These are phyloP conservation scores for Boletus speciosus DNA, from an alignment of 768 basidiomycete genomes.

Conservation along the genomic window DNA sequence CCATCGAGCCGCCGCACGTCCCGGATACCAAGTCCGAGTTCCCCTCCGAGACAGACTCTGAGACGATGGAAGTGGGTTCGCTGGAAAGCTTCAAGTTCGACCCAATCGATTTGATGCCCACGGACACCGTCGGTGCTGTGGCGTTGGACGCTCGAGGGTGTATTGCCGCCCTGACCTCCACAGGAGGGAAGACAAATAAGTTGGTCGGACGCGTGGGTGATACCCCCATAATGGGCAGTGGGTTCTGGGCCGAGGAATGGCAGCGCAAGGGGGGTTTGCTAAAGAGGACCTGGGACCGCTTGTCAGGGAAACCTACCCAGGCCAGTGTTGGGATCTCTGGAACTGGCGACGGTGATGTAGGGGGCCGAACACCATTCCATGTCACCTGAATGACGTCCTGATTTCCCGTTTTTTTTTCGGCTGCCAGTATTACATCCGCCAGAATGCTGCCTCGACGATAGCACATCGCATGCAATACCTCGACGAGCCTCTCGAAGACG, in stretches of 20 bases:
- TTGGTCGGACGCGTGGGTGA: constrained; percentile 80
- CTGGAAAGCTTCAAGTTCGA: constrained; percentile 13
- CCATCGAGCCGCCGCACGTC: constrained; percentile 36
- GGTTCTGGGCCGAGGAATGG: constrained; percentile 89
- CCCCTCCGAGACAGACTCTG: constrained; percentile 12
- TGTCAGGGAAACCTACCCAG: constrained; percentile 32
- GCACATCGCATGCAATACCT: constrained; percentile 63
- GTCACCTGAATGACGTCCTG: constrained; percentile 1
- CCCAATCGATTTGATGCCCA: constrained; percentile 58
- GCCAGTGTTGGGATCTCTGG: constrained; percentile 73
- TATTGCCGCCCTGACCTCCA: constrained; percentile 70
- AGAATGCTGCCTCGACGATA: constrained; percentile 61
- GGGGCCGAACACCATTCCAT: constrained; percentile 29
- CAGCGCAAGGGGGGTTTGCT: constrained; percentile 28
- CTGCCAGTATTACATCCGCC: constrained; percentile 71
- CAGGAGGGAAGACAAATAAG: constrained; percentile 82
- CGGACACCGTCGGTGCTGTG: constrained; percentile 82
- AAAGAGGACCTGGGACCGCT: constrained; percentile 39
- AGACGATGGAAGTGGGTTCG: constrained; percentile 18
- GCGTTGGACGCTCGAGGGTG: constrained; percentile 74
- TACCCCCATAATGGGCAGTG: constrained; percentile 72
- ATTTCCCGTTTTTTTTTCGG: not conserved
- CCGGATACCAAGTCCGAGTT: constrained; percentile 9
- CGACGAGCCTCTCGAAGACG: constrained; percentile 52
- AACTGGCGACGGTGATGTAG: constrained; percentile 81